phyloP scores from a whole-genome alignment of 306 rosid genomes.

The Cicer chorassanicum region DNA sequence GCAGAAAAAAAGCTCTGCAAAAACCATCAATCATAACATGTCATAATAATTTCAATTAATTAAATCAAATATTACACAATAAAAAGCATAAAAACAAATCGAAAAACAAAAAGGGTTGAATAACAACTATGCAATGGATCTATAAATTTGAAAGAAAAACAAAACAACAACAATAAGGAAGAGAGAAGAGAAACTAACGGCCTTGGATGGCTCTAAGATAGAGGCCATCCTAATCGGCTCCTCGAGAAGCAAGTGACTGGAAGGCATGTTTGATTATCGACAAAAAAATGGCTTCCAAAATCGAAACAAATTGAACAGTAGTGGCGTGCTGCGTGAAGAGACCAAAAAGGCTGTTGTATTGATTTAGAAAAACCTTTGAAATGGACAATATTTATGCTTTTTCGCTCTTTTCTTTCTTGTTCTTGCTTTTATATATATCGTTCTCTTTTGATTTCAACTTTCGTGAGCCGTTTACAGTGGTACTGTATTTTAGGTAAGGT shows the following conservation, averaged over 20 bases:
- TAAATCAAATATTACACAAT: neutral
- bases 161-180: neutral
- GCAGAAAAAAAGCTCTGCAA: conserved; percentile 85
- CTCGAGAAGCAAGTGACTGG: conserved; percentile 87
- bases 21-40: neutral
- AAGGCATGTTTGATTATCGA: conserved; percentile 76
- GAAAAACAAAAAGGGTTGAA: neutral
- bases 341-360: conserved; percentile 3
- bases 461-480: neutral
- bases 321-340: conserved; percentile 36
- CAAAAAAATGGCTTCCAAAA: neutral
- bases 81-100: conserved; percentile 15
- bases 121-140: conserved; percentile 38
- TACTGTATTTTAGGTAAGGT: neutral
- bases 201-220: conserved; percentile 87
- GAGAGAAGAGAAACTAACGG: conserved; percentile 52
- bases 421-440: neutral
- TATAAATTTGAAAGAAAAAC: conserved; percentile 22
- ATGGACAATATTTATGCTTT: neutral
- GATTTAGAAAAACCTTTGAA: neutral
- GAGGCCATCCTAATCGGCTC: conserved; percentile 97
- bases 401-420: neutral
- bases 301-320: conserved; percentile 16
- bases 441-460: conserved; percentile 19
- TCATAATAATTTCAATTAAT: neutral